Percentiles rank a stretch among this genome's conserved stretches.
Evolutionary conservation across 2,329 filamentous ascomycete genomes (phyloP).

Genomic region (Sporothrix protearum): DNA sequence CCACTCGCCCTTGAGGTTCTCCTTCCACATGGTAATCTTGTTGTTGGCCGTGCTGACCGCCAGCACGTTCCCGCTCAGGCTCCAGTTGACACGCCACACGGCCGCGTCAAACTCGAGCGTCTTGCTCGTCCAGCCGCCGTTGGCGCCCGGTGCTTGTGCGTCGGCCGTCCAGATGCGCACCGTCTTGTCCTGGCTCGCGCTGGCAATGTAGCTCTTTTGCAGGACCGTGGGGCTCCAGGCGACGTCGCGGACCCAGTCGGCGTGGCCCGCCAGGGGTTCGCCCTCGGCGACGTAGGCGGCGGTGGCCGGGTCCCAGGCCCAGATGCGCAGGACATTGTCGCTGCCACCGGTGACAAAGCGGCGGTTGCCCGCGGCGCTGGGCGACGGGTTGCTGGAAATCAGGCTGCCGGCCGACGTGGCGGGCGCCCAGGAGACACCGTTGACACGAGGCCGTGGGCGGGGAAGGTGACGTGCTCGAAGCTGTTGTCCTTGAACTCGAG

Average conservation of each 20-base stretch:
- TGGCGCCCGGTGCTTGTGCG: slow-evolving; percentile 19
- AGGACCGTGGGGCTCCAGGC: slow-evolving; percentile 95
- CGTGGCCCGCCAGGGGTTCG: slow-evolving; percentile 71
- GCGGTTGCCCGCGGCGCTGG: slow-evolving; percentile 60
- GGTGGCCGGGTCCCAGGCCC: slow-evolving; percentile 66
- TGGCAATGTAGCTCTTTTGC: slow-evolving; percentile 94
- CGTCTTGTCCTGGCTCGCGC: slow-evolving; percentile 92
- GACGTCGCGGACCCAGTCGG: slow-evolving; percentile 96
- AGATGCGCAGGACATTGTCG: slow-evolving; percentile 91
- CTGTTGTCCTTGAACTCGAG: slow-evolving; percentile 88
- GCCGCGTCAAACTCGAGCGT: slow-evolving; percentile 82
- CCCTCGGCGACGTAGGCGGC: slow-evolving; percentile 56
- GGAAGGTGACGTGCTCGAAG: slow-evolving; percentile 86
- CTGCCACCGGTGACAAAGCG: slow-evolving; percentile 93
- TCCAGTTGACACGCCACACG: slow-evolving; percentile 97
- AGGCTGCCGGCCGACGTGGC: slow-evolving; percentile 79
- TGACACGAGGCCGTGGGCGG: slow-evolving; percentile 88
- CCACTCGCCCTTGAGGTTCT: slow-evolving; percentile 95
- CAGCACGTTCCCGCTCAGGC: slow-evolving; percentile 90
- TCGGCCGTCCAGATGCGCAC: slow-evolving; percentile 94
- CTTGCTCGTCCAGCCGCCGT: slow-evolving; percentile 75
- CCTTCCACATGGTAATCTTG: slow-evolving; percentile 97
- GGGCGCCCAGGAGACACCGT: slow-evolving; percentile 93
- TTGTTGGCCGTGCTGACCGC: slow-evolving; percentile 93
- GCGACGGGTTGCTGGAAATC: slow-evolving; percentile 64